A percentile compares a stretch with the other conserved stretches of the same genome.
Conservation (phyloP, 2,329 filamentous ascomycete species). For the Colletotrichum siamense region DNA sequence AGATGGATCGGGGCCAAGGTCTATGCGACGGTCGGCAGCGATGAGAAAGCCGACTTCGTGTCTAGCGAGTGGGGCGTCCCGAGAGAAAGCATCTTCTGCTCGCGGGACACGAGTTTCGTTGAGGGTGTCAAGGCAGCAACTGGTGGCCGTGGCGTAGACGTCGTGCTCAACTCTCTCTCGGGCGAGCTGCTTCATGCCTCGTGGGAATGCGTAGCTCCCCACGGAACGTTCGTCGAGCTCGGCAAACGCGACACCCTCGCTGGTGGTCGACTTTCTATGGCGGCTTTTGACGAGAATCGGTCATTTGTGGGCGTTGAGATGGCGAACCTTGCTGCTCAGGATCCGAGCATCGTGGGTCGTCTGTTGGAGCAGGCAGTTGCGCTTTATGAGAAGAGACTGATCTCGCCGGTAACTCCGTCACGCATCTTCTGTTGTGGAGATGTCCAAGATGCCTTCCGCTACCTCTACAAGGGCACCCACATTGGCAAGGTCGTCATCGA, state of each 20-base stretch:
- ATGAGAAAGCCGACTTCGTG: not conserved
- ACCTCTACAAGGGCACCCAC: slow-evolving; percentile 48
- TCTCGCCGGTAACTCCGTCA: not conserved
- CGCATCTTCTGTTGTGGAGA: slow-evolving; percentile 26
- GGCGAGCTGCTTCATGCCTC: slow-evolving; percentile 47
- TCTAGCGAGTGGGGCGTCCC: not conserved
- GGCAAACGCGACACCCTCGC: slow-evolving; percentile 48
- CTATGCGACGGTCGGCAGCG: slow-evolving; percentile 33
- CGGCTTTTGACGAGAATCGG: slow-evolving; percentile 43
- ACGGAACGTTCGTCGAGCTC: slow-evolving; percentile 51
- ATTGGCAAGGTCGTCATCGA: slow-evolving; percentile 50
- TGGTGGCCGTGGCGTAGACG: slow-evolving; percentile 35
- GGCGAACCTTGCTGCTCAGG: slow-evolving; percentile 7
- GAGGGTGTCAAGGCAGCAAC: slow-evolving; percentile 32
- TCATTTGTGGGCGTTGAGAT: slow-evolving; percentile 41
- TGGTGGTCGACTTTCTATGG: slow-evolving; percentile 48
- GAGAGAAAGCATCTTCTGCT: slow-evolving; percentile 34
- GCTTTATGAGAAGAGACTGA: not conserved
- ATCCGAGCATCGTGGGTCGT: not conserved
- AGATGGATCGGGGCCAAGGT: slow-evolving; percentile 2
- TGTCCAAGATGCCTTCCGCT: slow-evolving; percentile 45
- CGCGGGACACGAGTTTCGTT: slow-evolving; percentile 35
- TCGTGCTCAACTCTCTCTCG: slow-evolving; percentile 47
- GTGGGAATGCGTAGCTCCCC: slow-evolving; percentile 50
- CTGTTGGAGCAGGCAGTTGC: not conserved